A percentile compares a stretch with the other conserved stretches of the same genome.
phyloP scores from a whole-genome alignment of 345 rosid species.

The Rhizophora apiculata region DNA sequence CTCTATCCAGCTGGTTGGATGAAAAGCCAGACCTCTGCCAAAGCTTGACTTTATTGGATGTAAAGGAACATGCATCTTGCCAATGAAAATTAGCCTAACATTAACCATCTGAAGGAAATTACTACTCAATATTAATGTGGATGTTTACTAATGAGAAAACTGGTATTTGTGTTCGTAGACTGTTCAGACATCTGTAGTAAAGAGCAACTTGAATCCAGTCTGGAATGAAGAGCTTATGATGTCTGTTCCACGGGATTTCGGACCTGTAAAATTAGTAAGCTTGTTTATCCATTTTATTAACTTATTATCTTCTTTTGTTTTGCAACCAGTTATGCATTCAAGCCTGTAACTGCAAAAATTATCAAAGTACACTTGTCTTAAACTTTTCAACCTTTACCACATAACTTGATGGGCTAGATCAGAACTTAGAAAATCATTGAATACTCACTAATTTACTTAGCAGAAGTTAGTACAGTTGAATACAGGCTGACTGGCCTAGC shows the following conservation, averaged over 20 bases:
- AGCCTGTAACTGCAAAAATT: neutral
- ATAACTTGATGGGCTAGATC: neutral
- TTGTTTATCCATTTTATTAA: neutral
- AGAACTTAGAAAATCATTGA: too few species aligned
- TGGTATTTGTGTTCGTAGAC: constrained; percentile 20
- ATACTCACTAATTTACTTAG: too few species aligned
- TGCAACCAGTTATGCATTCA: neutral
- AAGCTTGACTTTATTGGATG: neutral
- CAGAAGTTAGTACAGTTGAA: too few species aligned
- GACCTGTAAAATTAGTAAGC: constrained; percentile 49
- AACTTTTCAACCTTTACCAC: neutral
- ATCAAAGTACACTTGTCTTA: neutral
- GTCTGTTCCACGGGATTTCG: constrained; percentile 44
- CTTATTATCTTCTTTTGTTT: neutral
- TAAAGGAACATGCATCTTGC: neutral
- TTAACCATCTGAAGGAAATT: constrained; percentile 2
- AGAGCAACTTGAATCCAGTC: constrained; percentile 52
- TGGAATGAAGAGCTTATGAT: constrained; percentile 53
- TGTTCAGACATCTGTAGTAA: constrained; percentile 41
- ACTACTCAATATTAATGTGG: neutral
- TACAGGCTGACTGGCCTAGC: too few species aligned
- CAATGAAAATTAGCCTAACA: neutral
- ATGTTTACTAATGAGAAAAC: constrained; percentile 4
- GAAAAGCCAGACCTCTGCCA: neutral
- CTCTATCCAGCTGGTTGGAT: constrained; percentile 1